Conservation (phyloP, 805 yeast species). For the Metschnikowia hibisci region DNA sequence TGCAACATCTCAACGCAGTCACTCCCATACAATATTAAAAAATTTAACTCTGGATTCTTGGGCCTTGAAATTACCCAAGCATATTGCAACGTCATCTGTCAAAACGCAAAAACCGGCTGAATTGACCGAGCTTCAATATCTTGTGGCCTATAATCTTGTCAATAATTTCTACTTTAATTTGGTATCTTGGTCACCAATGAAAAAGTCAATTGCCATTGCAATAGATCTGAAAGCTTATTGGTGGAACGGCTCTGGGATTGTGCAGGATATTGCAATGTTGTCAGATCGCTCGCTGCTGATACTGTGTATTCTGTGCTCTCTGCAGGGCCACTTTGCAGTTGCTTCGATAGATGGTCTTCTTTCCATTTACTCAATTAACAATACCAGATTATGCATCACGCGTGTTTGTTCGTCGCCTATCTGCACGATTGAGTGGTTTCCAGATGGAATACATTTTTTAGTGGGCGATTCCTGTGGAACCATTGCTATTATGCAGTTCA, state of each 20-base stretch:
- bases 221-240: slow-evolving; percentile 53
- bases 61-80: not conserved
- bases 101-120: not conserved
- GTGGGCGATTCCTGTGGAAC: slow-evolving; percentile 68
- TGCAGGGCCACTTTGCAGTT: slow-evolving; percentile 44
- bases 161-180: slow-evolving; percentile 78
- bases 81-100: too few species aligned
- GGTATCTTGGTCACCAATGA: slow-evolving; percentile 61
- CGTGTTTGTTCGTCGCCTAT: slow-evolving; percentile 22
- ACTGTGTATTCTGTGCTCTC: slow-evolving; percentile 57
- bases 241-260: slow-evolving; percentile 51
- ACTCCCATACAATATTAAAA: not conserved
- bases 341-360: slow-evolving; percentile 57
- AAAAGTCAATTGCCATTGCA: slow-evolving; percentile 61
- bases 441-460: slow-evolving; percentile 40
- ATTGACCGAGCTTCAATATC: slow-evolving; percentile 17
- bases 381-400: slow-evolving; percentile 30
- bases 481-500: slow-evolving; percentile 40
- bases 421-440: slow-evolving; percentile 61
- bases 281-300: slow-evolving; percentile 25
- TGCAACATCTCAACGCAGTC: not conserved
- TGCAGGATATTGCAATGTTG: slow-evolving; percentile 42
- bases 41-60: not conserved
- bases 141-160: slow-evolving; percentile 40
- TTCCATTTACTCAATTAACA: slow-evolving; percentile 37